These are phyloP conservation scores for Epichloe brachyelytri DNA, from an alignment of 2,329 filamentous ascomycete species.

Conservation along the genomic window DNA sequence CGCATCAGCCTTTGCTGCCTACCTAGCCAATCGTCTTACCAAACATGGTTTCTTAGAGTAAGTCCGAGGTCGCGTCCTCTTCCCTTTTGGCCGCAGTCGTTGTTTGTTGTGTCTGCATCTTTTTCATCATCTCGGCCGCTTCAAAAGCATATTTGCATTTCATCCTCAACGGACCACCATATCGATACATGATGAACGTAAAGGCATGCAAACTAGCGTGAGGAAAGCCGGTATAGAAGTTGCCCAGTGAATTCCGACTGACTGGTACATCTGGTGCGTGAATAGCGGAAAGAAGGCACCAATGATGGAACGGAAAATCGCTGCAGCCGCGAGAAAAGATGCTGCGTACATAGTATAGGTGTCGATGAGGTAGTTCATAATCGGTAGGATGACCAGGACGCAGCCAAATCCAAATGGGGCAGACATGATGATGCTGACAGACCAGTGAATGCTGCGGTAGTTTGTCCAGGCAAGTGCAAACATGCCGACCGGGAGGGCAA, in stretches of 20 bases:
- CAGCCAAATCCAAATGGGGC: conserved; percentile 36
- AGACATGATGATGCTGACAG: conserved; percentile 23
- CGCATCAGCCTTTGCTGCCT: too few relatives aligned
- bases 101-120: too few relatives aligned
- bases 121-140: not conserved
- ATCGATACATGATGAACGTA: conserved; percentile 39
- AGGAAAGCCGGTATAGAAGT: conserved; percentile 56
- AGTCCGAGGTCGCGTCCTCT: too few relatives aligned
- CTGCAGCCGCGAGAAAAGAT: conserved; percentile 54
- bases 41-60: too few relatives aligned
- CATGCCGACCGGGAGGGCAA: conserved; percentile 40
- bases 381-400: conserved; percentile 46
- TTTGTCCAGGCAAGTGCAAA: conserved; percentile 51
- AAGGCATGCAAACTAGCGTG: conserved; percentile 41
- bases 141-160: not conserved
- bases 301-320: conserved; percentile 53
- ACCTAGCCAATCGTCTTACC: too few relatives aligned
- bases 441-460: conserved; percentile 35
- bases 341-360: conserved; percentile 58
- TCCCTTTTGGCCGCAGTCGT: too few relatives aligned
- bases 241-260: conserved; percentile 59
- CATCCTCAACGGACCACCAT: not conserved
- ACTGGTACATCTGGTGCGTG: conserved; percentile 37
- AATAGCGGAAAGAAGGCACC: conserved; percentile 59
- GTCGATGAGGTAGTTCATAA: conserved; percentile 52